These are phyloP conservation scores for Papilionanthe hybrid DNA, from an alignment of 116 monocot genomes.

Conservation along the genomic window DNA sequence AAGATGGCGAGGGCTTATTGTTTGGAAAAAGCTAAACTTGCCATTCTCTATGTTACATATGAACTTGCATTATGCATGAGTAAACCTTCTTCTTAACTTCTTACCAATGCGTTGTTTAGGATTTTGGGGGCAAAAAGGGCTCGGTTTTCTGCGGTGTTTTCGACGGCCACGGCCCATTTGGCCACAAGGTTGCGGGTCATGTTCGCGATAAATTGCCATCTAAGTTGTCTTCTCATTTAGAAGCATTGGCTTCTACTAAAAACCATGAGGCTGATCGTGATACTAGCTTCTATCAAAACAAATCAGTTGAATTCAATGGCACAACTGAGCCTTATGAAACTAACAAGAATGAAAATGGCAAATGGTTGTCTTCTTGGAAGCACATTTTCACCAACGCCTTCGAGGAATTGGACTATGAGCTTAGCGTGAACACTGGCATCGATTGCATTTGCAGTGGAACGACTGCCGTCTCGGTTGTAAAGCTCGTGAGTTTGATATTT, in stretches of 20 bases:
- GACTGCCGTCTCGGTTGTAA: conserved; percentile 62
- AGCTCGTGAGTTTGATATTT: conserved; percentile 34
- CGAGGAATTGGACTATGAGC: conserved; percentile 57
- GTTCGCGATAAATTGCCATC: conserved; percentile 52
- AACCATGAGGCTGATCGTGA: neutral
- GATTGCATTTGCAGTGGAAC: conserved; percentile 78
- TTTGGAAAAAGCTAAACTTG: neutral
- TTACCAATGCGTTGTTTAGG: conserved; percentile 27
- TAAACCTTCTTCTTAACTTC: neutral
- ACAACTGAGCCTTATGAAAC: neutral
- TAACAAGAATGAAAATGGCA: neutral
- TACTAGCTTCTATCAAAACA: neutral
- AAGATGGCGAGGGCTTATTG: neutral
- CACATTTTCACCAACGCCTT: conserved; percentile 34
- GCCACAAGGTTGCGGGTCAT: conserved; percentile 56
- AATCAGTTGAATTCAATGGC: neutral
- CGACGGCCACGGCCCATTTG: conserved; percentile 84
- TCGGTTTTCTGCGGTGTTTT: conserved; percentile 72
- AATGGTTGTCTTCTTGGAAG: conserved; percentile 35
- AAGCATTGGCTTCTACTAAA: neutral
- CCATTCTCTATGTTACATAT: neutral
- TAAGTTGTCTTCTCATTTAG: conserved; percentile 21
- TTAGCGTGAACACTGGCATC: conserved; percentile 27
- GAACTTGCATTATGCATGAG: neutral
- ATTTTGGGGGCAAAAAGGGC: conserved; percentile 44